These are phyloP conservation scores for Suillus subaureus DNA, from an alignment of 768 basidiomycete species.

Conservation along the genomic window DNA sequence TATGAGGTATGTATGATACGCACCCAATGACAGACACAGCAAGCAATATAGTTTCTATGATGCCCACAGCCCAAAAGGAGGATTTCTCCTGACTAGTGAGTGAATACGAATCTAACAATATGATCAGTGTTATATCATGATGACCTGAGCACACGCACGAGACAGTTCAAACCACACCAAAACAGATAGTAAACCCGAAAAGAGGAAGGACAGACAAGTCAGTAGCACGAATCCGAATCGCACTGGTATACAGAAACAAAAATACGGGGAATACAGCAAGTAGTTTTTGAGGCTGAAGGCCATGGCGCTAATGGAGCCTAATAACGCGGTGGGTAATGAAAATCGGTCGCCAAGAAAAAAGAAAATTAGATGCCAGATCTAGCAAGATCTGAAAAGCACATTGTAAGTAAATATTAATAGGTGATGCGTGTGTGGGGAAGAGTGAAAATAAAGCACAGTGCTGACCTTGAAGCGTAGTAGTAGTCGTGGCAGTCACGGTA, in stretches of 20 bases:
- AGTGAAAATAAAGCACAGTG: neutral
- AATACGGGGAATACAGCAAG: constrained; percentile 52
- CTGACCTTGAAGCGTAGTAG: neutral
- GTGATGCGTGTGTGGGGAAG: neutral
- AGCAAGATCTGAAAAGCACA: neutral
- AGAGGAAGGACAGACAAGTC: constrained; percentile 53
- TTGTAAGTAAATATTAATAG: neutral
- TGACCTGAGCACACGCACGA: constrained; percentile 42
- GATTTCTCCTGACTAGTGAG: constrained; percentile 32
- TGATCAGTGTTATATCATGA: neutral
- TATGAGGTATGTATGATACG: constrained; percentile 17
- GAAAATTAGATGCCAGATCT: neutral
- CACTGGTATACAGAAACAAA: constrained; percentile 67
- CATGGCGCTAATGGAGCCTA: constrained; percentile 31
- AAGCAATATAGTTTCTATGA: constrained; percentile 57
- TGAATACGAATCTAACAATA: constrained; percentile 34
- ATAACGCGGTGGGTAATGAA: neutral
- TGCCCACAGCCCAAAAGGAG: constrained; percentile 50
- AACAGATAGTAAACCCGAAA: constrained; percentile 55
- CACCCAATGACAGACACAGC: constrained; percentile 60
- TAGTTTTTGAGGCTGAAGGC: constrained; percentile 45
- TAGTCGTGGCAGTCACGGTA: neutral
- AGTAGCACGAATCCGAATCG: constrained; percentile 60
- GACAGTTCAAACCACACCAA: constrained; percentile 64
- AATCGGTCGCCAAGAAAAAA: neutral